A percentile compares a stretch with the other conserved stretches of the same genome.
Conservation (phyloP, 2,329 filamentous ascomycete genomes). For the Lasiodiplodia sp. region DNA sequence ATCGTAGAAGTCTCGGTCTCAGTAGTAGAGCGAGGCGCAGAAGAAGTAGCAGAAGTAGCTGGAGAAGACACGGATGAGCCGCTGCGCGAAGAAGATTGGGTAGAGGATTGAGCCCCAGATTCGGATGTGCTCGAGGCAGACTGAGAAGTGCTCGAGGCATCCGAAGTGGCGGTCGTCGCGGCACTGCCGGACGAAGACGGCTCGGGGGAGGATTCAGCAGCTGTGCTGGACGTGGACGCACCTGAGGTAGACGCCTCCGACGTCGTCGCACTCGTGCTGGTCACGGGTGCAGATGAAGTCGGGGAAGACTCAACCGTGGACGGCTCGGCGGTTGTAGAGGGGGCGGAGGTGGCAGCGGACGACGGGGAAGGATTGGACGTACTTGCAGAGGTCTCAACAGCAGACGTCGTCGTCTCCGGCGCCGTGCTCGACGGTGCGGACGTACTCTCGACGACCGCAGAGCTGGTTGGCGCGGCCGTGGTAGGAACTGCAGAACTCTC, state of each 20-base stretch:
- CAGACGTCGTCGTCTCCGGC: constrained; percentile 25
- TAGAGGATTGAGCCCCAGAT: constrained; percentile 29
- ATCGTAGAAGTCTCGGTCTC: constrained; percentile 28
- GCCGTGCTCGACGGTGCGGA: constrained; percentile 23
- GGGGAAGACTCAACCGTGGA: constrained; percentile 15
- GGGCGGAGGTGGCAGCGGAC: constrained; percentile 24
- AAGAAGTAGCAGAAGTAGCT: constrained; percentile 32
- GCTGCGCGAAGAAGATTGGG: constrained; percentile 20
- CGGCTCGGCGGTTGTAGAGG: constrained; percentile 9
- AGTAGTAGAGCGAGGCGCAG: constrained; percentile 38
- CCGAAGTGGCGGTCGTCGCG: constrained; percentile 21
- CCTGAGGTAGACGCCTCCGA: constrained; percentile 27
- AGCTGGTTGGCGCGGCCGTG: constrained; percentile 27
- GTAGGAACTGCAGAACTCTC: constrained; percentile 26
- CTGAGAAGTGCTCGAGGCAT: constrained; percentile 22
- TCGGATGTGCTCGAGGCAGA: constrained; percentile 28
- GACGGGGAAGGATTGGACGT: constrained; percentile 27
- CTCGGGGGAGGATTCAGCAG: constrained; percentile 22
- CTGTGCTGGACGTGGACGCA: constrained; percentile 29
- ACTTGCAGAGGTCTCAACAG: constrained; percentile 28
- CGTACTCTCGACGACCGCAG: constrained; percentile 28
- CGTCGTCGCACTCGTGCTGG: constrained; percentile 18
- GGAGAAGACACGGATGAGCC: constrained; percentile 29
- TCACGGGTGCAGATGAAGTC: constrained; percentile 20
- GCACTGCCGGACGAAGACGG: constrained; percentile 8